These are phyloP conservation scores for Rhazya stricta DNA, from an alignment of 257 asterid genomes.

Conservation along the genomic window DNA sequence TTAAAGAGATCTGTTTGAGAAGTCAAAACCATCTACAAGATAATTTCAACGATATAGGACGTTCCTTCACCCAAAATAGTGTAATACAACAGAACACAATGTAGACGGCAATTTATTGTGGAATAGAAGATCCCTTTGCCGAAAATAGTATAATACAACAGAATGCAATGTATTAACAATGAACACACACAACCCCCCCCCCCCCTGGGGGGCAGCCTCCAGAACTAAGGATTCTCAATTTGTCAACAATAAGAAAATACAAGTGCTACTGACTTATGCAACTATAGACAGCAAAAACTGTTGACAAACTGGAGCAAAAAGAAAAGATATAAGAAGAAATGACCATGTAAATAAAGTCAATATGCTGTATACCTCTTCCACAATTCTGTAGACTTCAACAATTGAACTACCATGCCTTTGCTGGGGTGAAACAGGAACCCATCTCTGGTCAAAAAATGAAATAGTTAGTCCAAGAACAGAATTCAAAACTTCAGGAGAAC, in stretches of 20 bases:
- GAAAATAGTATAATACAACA: too few species aligned
- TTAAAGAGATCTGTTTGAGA: too few species aligned
- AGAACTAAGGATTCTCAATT: background rate
- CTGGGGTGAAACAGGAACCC: constrained; percentile 87
- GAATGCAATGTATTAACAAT: too few species aligned
- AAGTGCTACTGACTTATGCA: background rate
- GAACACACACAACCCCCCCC: too few species aligned
- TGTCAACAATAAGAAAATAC: background rate
- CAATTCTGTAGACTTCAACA: constrained; percentile 97
- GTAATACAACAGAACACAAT: too few species aligned
- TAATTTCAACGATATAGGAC: too few species aligned
- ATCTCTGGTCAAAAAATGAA: constrained; percentile 44
- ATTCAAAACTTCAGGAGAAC: background rate
- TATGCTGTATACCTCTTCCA: constrained; percentile 69
- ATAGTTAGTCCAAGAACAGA: constrained; percentile 24
- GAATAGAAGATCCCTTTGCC: too few species aligned
- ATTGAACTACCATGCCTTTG: constrained; percentile 95
- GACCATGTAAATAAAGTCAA: constrained; percentile 9
- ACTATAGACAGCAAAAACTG: constrained; percentile 3
- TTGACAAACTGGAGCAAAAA: background rate
- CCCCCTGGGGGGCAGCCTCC: background rate
- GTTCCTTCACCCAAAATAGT: too few species aligned
- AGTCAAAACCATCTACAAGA: too few species aligned
- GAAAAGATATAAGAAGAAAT: constrained; percentile 9
- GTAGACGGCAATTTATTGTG: too few species aligned